phyloP scores from a whole-genome alignment of 495 filamentous ascomycete genomes.

The Podospora pseudocomata region DNA sequence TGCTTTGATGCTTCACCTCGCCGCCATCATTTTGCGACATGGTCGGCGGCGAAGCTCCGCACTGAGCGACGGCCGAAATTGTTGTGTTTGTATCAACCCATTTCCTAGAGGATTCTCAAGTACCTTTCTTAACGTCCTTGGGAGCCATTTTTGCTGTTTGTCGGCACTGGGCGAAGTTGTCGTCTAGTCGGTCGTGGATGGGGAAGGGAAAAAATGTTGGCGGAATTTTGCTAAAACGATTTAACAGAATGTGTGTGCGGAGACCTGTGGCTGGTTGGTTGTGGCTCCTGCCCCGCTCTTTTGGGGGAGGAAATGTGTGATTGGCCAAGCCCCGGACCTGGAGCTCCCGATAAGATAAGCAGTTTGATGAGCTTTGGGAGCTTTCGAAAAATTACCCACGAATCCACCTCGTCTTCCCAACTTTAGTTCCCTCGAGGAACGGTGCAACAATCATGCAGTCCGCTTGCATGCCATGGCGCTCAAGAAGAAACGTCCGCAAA shows the following conservation, averaged over 20 bases:
- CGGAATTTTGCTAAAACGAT: slow-evolving; percentile 15
- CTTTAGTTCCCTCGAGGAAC: not conserved
- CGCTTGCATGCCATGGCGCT: slow-evolving; percentile 22
- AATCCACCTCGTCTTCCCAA: not conserved
- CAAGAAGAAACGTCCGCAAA: slow-evolving; percentile 38
- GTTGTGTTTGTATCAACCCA: slow-evolving; percentile 25
- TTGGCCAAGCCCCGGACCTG: not conserved
- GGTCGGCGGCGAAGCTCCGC: slow-evolving; percentile 29
- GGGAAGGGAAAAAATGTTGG: slow-evolving; percentile 16
- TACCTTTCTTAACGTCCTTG: slow-evolving; percentile 70
- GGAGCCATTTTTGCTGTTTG: slow-evolving; percentile 66
- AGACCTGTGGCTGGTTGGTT: slow-evolving; percentile 11
- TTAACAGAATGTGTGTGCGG: slow-evolving; percentile 26
- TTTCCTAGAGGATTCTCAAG: slow-evolving; percentile 24
- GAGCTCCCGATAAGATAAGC: slow-evolving; percentile 5
- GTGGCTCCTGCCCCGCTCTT: slow-evolving; percentile 8
- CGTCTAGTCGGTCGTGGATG: slow-evolving; percentile 29
- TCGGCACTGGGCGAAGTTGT: slow-evolving; percentile 38
- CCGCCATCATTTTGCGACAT: slow-evolving; percentile 12
- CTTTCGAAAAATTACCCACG: not conserved
- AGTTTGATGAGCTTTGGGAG: slow-evolving; percentile 1
- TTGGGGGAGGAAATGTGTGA: not conserved
- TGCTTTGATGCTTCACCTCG: slow-evolving; percentile 49
- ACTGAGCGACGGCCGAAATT: slow-evolving; percentile 37
- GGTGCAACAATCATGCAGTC: not conserved